These are phyloP conservation scores for Geotrichum fermentans DNA, from an alignment of 1,139 yeast species.

Conservation along the genomic window DNA sequence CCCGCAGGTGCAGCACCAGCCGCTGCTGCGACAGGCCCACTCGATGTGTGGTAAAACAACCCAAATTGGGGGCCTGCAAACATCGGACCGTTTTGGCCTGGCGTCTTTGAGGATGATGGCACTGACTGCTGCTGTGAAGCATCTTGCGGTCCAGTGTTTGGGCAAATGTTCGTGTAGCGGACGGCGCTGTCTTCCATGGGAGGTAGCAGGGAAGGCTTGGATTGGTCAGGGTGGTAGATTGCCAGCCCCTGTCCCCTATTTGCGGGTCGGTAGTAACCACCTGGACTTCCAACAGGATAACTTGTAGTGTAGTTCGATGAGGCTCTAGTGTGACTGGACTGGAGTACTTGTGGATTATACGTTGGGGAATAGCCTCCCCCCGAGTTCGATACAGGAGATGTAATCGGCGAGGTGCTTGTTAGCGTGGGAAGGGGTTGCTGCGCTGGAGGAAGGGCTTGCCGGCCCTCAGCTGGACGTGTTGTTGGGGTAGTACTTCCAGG, in stretches of 20 bases:
- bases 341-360: neutral
- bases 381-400: conserved; percentile 1
- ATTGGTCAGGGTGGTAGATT: conserved; percentile 1
- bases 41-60: neutral
- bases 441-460: neutral
- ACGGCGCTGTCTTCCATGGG: neutral
- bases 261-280: neutral
- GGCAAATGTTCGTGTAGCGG: conserved; percentile 4
- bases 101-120: no score
- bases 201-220: neutral
- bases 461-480: neutral
- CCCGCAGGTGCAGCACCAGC: neutral
- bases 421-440: neutral
- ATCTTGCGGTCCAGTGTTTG: no score
- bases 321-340: neutral
- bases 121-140: no score
- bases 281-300: neutral
- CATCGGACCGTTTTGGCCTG: no score
- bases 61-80: conserved; percentile 2
- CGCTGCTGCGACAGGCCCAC: neutral
- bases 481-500: neutral
- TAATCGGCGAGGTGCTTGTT: neutral
- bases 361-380: neutral
- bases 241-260: conserved; percentile 5
- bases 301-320: neutral